Base-by-base conservation (phyloP, 164 flowering plant species). In the Annona squamosa region DNA sequence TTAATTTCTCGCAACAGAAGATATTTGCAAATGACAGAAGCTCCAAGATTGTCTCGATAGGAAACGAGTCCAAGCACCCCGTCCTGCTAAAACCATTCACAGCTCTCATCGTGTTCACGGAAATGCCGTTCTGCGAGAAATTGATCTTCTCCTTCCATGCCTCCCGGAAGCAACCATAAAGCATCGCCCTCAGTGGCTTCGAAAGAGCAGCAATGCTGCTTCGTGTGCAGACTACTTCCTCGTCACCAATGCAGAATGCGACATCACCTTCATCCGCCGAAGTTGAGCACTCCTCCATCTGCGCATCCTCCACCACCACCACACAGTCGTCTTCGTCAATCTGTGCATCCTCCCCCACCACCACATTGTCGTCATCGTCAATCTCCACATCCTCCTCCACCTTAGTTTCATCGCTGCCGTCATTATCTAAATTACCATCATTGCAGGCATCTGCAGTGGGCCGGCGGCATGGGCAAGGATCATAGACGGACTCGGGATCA, bases 1-100 rank as follows among this genome's bases (percentile, higher is more conserved):
- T 91, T 89, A 93, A 69, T 52, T 85, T 90, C 70, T 89, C 96
- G 71, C 98, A 93, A 67, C 91, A 91, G 68, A 87, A 93, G 79
- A 77, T 85, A 56, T 89, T 88, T 9, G 96, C 90, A 63, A 91
- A 86, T 1, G 80, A 82, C 9, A 93, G 85, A 4, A 93, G 76
- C 81, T 91, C 97, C 83, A 93, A 80, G n/a, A 91, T 86, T 68
- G 83, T 70, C 48, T 80, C 72, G 0, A 88, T 87, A 2, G 74
- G 43, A 71, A 89, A 83, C 4, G 79, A 73, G 56, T 56, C 71
- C 68, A 91, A 73, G 67, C 72, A 85, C 71, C 79, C 85, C 4
- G 82, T 86, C 77, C 91, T 81, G 73, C 96, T 91, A 75, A 78
- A 93, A 44, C 76, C 47, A 52, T 88, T 87, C 42, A 86, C 84